Percentiles rank a stretch among this genome's conserved stretches.
Conservation (phyloP, 106 monocot species). For the Apostasia shenzhenica region DNA sequence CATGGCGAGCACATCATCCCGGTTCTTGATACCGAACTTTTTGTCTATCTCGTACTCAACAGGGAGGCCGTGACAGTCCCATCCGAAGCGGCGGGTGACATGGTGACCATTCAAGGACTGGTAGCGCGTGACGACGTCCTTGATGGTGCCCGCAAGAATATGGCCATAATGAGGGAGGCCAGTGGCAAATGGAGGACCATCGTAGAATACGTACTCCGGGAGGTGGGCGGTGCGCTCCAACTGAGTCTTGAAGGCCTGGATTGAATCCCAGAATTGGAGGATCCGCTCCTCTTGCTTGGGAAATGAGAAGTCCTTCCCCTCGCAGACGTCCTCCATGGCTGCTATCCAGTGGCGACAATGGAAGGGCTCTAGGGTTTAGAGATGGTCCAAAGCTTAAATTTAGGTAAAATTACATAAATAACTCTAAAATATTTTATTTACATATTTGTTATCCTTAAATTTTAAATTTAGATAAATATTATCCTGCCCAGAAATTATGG, state of each 20-base stretch:
- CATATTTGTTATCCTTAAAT: too few species aligned
- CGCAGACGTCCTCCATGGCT: conserved; percentile 85
- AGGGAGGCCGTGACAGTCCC: conserved; percentile 98
- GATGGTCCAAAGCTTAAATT: background rate
- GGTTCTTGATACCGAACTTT: conserved; percentile 49
- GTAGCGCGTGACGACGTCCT: conserved; percentile 95
- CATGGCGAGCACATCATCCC: conserved; percentile 67
- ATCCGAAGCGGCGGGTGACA: conserved; percentile 92
- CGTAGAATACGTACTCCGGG: conserved; percentile 96
- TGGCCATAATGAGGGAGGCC: conserved; percentile 95
- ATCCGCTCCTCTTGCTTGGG: conserved; percentile 62
- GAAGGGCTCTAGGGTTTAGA: background rate
- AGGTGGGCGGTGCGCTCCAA: conserved; percentile 51
- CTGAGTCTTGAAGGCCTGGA: conserved; percentile 82
- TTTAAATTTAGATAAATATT: too few species aligned
- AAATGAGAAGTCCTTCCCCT: conserved; percentile 93
- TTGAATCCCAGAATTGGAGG: conserved; percentile 48
- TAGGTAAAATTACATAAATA: too few species aligned
- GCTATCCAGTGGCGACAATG: too few species aligned
- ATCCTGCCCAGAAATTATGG: too few species aligned
- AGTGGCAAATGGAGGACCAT: conserved; percentile 95
- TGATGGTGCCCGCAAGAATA: conserved; percentile 98
- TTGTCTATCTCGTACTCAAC: conserved; percentile 96
- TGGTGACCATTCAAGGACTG: conserved; percentile 86
- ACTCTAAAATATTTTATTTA: too few species aligned